Base-by-base conservation (phyloP, 352 stramenopile genomes). In the Phytophthora nicotianae region DNA sequence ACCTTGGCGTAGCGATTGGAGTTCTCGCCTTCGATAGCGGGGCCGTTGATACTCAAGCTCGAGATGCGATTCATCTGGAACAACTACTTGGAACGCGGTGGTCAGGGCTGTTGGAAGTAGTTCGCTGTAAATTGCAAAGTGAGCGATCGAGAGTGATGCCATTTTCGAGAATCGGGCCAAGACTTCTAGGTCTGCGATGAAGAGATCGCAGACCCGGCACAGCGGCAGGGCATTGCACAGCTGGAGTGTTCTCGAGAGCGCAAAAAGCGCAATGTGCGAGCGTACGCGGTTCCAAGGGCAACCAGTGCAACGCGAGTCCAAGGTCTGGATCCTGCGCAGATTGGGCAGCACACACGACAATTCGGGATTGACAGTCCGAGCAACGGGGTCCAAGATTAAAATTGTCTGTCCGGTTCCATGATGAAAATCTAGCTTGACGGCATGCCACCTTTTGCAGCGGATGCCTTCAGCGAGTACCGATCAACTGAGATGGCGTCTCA, bases 1-100 rank as follows among this genome's bases (percentile, higher is more conserved):
- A 55, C 72, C 54, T 83, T 83, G 46, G 79, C 79, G 33, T 81
- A 86, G 37, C 79, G 79, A 17, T 75, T 46, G n/a, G 66, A 54
- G 2, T 20, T 42, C 19, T 58, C 46, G 3, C 14, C 35, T 43
- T 65, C 56, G 20, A 74, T 53, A 17, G 17, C 35, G 0, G 56
- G 33, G 16, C 62, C 62, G 56, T 75, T 75, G 40, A 75, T 58
- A 55, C 66, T 38, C 32, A 38, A 33, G 14, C 42, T 52, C 10
- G 65, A 70, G 38, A 62, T 5, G 17, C 43, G 48, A 24, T 54
- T 60, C 58, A 66, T 66, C 29, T 53, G 42, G 42, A 40, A 48
- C 43, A 23, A 52, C 42, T 38, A 5, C 32, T 38, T 6, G 32
- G 13, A 38, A n/a, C 42, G 32, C 54, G 21, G 19, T 24, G 27